Conservation (phyloP, 2,329 filamentous ascomycete species). For the Ceratocystis lukuohia region DNA sequence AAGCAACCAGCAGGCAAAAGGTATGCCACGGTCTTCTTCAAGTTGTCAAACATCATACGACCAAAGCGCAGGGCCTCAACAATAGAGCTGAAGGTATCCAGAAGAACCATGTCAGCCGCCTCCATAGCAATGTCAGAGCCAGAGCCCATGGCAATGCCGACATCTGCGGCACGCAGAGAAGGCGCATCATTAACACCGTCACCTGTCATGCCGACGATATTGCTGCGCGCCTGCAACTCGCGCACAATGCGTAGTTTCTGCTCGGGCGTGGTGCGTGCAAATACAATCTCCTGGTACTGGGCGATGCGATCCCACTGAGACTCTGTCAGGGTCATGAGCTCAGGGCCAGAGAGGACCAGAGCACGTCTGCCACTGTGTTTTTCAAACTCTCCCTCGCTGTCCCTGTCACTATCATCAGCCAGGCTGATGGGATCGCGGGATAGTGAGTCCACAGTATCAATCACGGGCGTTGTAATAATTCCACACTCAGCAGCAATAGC, state of each 20-base stretch:
- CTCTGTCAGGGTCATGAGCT: slow-evolving; percentile 52
- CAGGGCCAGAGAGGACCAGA: slow-evolving; percentile 51
- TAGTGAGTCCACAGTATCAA: slow-evolving; percentile 34
- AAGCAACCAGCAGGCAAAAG: slow-evolving; percentile 93
- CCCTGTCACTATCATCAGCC: slow-evolving; percentile 27
- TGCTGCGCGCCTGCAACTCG: slow-evolving; percentile 77
- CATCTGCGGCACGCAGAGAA: slow-evolving; percentile 95
- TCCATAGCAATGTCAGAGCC: slow-evolving; percentile 95
- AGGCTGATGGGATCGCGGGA: slow-evolving; percentile 57
- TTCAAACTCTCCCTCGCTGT: slow-evolving; percentile 22
- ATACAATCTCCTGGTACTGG: slow-evolving; percentile 61
- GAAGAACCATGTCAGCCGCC: slow-evolving; percentile 94
- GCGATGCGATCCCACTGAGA: slow-evolving; percentile 55
- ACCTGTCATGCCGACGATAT: slow-evolving; percentile 98
- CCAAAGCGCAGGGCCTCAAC: slow-evolving; percentile 97
- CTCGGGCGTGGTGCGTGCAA: slow-evolving; percentile 86
- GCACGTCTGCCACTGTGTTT: slow-evolving; percentile 29
- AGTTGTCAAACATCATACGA: slow-evolving; percentile 98
- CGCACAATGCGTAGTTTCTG: slow-evolving; percentile 97
- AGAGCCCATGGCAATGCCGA: slow-evolving; percentile 96
- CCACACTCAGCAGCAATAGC: slow-evolving; percentile 72
- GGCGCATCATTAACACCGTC: slow-evolving; percentile 98
- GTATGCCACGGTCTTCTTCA: slow-evolving; percentile 98
- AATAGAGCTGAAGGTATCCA: slow-evolving; percentile 97
- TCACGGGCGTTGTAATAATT: slow-evolving; percentile 53